Evolutionary conservation across 192 early-diverging fungal species (phyloP).

Genomic region (Umbelopsis sp.): DNA sequence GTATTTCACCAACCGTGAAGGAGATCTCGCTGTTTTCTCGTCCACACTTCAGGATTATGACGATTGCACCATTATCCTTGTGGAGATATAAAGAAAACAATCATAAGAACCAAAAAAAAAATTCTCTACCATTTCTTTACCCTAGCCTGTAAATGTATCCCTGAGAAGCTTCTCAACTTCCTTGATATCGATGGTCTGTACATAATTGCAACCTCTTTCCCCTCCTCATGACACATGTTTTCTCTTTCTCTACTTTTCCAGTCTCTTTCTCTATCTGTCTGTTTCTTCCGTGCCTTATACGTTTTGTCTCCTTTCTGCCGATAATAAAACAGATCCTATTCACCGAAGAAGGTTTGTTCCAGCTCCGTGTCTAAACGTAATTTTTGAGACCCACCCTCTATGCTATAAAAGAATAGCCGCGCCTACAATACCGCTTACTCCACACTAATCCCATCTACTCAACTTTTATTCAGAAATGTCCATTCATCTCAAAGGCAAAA

Average conservation of each 20-base stretch:
- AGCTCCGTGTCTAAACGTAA: too few relatives aligned
- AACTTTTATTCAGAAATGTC: not conserved
- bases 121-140: not conserved
- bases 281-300: not conserved
- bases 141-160: constrained; percentile 11
- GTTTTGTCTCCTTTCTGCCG: not conserved
- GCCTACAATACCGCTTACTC: not conserved
- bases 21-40: constrained; percentile 44
- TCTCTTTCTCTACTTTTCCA: too few relatives aligned
- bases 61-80: constrained; percentile 57
- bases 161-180: not conserved
- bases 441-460: not conserved
- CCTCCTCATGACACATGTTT: not conserved
- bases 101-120: too few relatives aligned
- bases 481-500: constrained; percentile 13
- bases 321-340: not conserved
- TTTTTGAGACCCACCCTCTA: not conserved
- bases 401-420: not conserved
- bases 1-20: constrained; percentile 53
- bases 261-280: not conserved
- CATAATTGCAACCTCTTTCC: constrained; percentile 8
- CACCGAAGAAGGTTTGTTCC: too few relatives aligned
- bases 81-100: constrained; percentile 31
- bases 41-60: constrained; percentile 60
- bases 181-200: constrained; percentile 3